Evolutionary conservation across 2,329 filamentous ascomycete species (phyloP).

Genomic region (Shiraia sp.): DNA sequence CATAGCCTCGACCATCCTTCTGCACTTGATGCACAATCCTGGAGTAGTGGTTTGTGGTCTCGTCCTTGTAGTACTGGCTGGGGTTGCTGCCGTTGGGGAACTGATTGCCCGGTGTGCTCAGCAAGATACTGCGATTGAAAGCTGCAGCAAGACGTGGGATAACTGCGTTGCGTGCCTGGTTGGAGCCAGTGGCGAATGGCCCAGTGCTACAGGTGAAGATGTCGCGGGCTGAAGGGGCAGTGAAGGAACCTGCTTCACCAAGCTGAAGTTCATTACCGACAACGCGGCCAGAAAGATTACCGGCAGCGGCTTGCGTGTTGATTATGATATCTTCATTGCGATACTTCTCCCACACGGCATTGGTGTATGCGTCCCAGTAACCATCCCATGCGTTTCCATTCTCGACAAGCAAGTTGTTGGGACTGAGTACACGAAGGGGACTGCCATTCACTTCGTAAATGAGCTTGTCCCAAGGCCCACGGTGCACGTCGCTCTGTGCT

Average conservation of each 20-base stretch:
- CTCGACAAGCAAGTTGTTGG: constrained; percentile 52
- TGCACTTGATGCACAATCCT: constrained; percentile 64
- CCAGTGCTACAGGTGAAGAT: constrained; percentile 70
- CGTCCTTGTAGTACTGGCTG: constrained; percentile 39
- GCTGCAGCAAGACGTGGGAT: constrained; percentile 75
- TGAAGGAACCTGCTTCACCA: constrained; percentile 53
- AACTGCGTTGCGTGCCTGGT: constrained; percentile 58
- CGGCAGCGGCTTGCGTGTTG: constrained; percentile 66
- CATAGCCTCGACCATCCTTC: constrained; percentile 64
- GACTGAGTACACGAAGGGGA: constrained; percentile 47
- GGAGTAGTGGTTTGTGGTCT: constrained; percentile 60
- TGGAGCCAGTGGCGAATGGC: constrained; percentile 57
- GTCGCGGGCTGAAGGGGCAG: constrained; percentile 60
- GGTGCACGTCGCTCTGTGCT: constrained; percentile 53
- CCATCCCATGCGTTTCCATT: constrained; percentile 53
- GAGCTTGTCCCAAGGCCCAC: constrained; percentile 63
- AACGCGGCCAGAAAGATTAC: constrained; percentile 58
- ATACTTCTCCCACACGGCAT: constrained; percentile 57
- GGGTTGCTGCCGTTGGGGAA: constrained; percentile 44
- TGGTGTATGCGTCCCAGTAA: constrained; percentile 58
- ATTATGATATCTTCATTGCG: constrained; percentile 54
- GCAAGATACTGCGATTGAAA: constrained; percentile 73
- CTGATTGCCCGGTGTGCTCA: constrained; percentile 47
- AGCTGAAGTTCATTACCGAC: constrained; percentile 48
- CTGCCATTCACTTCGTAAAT: constrained; percentile 49